Percentiles rank a stretch among this genome's conserved stretches.
These are phyloP conservation scores for Mollisia scopiformis DNA, from an alignment of 2,329 filamentous ascomycete species.

Conservation along the genomic window DNA sequence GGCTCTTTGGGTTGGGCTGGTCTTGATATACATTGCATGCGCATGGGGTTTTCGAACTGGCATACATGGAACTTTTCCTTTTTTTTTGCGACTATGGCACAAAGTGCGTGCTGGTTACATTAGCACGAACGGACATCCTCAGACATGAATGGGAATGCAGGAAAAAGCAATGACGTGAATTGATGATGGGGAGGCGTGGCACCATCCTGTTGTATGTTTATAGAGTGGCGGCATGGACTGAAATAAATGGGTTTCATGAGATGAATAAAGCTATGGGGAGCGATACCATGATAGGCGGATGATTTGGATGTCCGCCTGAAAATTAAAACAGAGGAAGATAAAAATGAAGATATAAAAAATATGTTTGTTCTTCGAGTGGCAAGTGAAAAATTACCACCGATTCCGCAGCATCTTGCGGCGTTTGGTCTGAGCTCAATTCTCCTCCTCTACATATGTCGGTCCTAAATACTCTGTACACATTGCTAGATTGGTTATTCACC, in stretches of 20 bases:
- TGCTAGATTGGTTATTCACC: too few species aligned
- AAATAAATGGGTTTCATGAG: slow-evolving; percentile 6
- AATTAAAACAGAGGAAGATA: slow-evolving; percentile 1
- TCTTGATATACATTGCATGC: slow-evolving; percentile 17
- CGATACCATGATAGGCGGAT: slow-evolving; percentile 3
- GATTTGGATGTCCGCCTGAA: background rate
- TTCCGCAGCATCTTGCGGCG: too few species aligned
- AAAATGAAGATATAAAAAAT: background rate
- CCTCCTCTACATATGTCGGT: background rate
- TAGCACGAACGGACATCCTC: background rate
- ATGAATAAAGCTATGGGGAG: background rate
- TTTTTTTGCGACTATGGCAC: background rate
- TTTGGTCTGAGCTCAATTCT: too few species aligned
- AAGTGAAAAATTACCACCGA: too few species aligned
- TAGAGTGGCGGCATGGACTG: slow-evolving; percentile 2
- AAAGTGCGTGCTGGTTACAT: background rate
- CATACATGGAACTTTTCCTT: background rate
- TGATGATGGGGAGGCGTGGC: background rate
- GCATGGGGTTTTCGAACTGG: background rate
- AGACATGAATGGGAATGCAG: background rate
- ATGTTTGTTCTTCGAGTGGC: background rate
- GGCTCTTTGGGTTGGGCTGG: slow-evolving; percentile 12
- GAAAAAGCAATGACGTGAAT: background rate
- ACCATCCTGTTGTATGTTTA: slow-evolving; percentile 7
- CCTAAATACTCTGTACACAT: too few species aligned